These are phyloP conservation scores for Ophiognomonia clavigignenti-juglandacearum DNA, from an alignment of 2,329 filamentous ascomycete genomes.

Conservation along the genomic window DNA sequence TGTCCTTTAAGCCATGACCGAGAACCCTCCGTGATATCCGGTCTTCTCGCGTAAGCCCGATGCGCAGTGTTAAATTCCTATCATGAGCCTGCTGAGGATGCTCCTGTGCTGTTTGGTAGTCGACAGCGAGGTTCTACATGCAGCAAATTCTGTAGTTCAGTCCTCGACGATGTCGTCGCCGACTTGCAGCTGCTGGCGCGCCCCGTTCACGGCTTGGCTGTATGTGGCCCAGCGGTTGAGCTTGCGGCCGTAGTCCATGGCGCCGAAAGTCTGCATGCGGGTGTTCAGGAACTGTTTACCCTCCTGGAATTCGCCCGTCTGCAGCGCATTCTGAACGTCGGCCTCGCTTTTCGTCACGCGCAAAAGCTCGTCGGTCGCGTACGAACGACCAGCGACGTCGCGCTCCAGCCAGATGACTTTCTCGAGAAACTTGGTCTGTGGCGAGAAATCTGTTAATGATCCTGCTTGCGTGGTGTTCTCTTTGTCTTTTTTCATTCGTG, in stretches of 20 bases:
- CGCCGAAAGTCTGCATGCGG: slow-evolving; percentile 37
- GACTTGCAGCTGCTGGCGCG: slow-evolving; percentile 23
- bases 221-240: slow-evolving; percentile 37
- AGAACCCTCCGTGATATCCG: too few species aligned
- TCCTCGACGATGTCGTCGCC: slow-evolving; percentile 23
- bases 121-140: neutral
- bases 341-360: slow-evolving; percentile 10
- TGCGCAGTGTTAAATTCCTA: too few species aligned
- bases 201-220: slow-evolving; percentile 34
- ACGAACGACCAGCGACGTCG: slow-evolving; percentile 51
- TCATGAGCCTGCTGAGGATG: too few species aligned
- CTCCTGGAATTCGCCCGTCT: slow-evolving; percentile 36
- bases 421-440: slow-evolving; percentile 17
- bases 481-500: too few species aligned
- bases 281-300: slow-evolving; percentile 49
- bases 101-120: neutral
- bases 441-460: slow-evolving; percentile 22
- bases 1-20: too few species aligned
- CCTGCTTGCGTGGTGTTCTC: slow-evolving; percentile 23
- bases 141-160: neutral
- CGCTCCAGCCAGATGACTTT: slow-evolving; percentile 31
- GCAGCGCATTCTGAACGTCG: slow-evolving; percentile 24
- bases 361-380: slow-evolving; percentile 49
- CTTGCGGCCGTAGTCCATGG: slow-evolving; percentile 37
- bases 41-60: too few species aligned